These are phyloP conservation scores for Triticum dicoccoides DNA, from an alignment of 176 grass and related monocot genomes.

Conservation along the genomic window DNA sequence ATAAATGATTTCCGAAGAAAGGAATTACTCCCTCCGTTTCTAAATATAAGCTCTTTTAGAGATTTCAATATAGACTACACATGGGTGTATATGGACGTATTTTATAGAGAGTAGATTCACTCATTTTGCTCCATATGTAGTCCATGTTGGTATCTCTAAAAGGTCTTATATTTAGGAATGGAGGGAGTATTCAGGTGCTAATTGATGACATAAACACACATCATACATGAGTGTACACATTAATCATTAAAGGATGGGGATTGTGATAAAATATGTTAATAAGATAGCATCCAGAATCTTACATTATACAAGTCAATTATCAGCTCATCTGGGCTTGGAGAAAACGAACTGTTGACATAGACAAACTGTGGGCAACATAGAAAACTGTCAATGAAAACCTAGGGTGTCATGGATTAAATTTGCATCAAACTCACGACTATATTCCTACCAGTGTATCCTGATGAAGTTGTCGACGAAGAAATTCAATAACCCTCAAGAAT, in stretches of 20 bases:
- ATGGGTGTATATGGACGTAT: too few relatives aligned
- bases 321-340: slow-evolving; percentile 77
- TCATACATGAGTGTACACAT: background rate
- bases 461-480: slow-evolving; percentile 76
- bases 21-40: background rate
- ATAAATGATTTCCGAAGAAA: background rate
- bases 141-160: too few relatives aligned
- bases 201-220: background rate
- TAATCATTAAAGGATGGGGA: background rate
- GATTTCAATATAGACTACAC: too few relatives aligned
- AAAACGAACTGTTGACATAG: slow-evolving; percentile 86
- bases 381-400: slow-evolving; percentile 18
- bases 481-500: slow-evolving; percentile 84
- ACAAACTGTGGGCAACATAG: slow-evolving; percentile 56
- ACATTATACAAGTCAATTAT: slow-evolving; percentile 86
- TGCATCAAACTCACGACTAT: background rate
- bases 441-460: slow-evolving; percentile 68
- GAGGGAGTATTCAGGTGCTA: background rate
- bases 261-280: background rate
- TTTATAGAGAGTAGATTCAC: too few relatives aligned
- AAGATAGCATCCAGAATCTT: slow-evolving; percentile 16
- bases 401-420: background rate
- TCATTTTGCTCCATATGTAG: too few relatives aligned
- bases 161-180: too few relatives aligned
- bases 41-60: too few relatives aligned